These are phyloP conservation scores for Trypanosoma boissoni DNA, from an alignment of 208 protist species.

Conservation along the genomic window DNA sequence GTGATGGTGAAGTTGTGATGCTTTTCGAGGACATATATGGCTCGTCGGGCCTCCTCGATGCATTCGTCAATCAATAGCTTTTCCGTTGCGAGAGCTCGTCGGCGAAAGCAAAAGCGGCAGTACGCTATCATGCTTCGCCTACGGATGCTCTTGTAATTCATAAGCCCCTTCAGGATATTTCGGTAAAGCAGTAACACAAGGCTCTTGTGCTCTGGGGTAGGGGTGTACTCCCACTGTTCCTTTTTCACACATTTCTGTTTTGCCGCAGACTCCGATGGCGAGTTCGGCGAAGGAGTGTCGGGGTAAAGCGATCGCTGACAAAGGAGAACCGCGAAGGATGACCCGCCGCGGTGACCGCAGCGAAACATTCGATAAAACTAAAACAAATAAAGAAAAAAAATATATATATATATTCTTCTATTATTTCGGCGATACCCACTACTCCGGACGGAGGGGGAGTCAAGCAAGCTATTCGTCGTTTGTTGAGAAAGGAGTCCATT, in stretches of 20 bases:
- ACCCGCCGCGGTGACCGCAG: background rate
- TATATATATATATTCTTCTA: no score
- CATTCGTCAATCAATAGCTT: slow-evolving; percentile 90
- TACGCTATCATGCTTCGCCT: slow-evolving; percentile 82
- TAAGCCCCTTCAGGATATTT: slow-evolving; percentile 76
- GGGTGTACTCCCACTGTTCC: slow-evolving; percentile 69
- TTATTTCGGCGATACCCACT: no score
- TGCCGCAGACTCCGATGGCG: no score
- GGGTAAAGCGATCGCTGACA: background rate
- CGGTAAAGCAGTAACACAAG: slow-evolving; percentile 82
- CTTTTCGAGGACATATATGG: slow-evolving; percentile 82
- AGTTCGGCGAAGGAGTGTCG: no score
- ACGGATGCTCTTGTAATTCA: slow-evolving; percentile 77
- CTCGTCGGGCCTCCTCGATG: slow-evolving; percentile 78
- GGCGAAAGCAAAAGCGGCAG: slow-evolving; percentile 71
- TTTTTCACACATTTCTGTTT: slow-evolving; percentile 10
- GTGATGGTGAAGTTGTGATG: slow-evolving; percentile 80
- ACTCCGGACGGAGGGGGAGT: no score
- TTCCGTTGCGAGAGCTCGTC: slow-evolving; percentile 69
- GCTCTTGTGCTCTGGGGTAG: slow-evolving; percentile 64
- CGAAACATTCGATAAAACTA: no score
- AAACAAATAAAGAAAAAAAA: no score
- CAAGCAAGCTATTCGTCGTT: no score
- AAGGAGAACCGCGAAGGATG: background rate
- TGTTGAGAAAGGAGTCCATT: no score